Conservation (phyloP, 208 protist species). For the Trypanosoma cruzi region DNA sequence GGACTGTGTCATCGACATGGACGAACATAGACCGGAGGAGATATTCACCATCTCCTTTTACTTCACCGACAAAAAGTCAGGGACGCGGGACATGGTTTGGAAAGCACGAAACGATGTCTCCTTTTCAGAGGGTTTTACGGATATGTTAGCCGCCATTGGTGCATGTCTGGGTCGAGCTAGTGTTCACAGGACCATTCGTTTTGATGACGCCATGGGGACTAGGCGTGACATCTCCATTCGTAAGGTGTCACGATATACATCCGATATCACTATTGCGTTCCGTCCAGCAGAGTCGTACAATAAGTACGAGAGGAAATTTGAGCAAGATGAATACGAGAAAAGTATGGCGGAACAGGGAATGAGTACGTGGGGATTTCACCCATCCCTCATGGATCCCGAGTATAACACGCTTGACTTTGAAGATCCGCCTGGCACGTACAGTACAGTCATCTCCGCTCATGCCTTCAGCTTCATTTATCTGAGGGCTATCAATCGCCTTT, state of each 20-base stretch:
- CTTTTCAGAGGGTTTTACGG: constrained; percentile 84
- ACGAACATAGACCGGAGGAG: constrained; percentile 88
- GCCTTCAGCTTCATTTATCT: constrained; percentile 80
- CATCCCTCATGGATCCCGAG: constrained; percentile 83
- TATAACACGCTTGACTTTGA: constrained; percentile 80
- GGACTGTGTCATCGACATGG: constrained; percentile 87
- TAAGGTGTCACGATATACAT: constrained; percentile 87
- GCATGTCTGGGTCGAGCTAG: constrained; percentile 79
- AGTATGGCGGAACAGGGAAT: constrained; percentile 69
- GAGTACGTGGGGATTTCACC: constrained; percentile 90
- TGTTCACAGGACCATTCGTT: constrained; percentile 90
- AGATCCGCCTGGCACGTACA: constrained; percentile 86
- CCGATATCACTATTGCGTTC: constrained; percentile 82
- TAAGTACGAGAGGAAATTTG: constrained; percentile 74
- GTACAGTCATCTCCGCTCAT: constrained; percentile 78
- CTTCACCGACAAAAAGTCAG: constrained; percentile 79
- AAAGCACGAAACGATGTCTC: constrained; percentile 81
- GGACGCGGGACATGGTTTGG: constrained; percentile 78
- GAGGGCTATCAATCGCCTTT: constrained; percentile 61
- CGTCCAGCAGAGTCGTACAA: constrained; percentile 81
- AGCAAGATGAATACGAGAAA: constrained; percentile 80
- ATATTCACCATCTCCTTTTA: constrained; percentile 87
- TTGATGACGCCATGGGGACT: constrained; percentile 76
- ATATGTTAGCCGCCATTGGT: constrained; percentile 82
- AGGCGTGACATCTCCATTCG: constrained; percentile 81